phyloP scores from a whole-genome alignment of 2,329 filamentous ascomycete species.

The Pseudogymnoascus pannorum region DNA sequence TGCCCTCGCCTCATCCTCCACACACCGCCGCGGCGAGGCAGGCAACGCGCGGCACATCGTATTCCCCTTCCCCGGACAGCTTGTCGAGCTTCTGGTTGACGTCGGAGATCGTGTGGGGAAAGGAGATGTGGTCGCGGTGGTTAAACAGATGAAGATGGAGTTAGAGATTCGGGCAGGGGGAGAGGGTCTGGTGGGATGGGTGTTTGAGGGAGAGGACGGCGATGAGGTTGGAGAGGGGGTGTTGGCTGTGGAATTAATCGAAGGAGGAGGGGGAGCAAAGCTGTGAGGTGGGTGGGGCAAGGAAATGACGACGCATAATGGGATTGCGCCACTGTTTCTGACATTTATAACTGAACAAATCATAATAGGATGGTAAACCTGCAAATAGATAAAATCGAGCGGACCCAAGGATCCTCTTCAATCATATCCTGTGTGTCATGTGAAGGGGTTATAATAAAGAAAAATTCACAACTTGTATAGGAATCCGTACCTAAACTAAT shows the following conservation, averaged over 20 bases:
- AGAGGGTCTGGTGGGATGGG: conserved; percentile 21
- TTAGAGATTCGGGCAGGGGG: conserved; percentile 44
- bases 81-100: conserved; percentile 52
- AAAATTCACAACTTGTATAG: not conserved
- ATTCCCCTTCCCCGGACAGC: conserved; percentile 50
- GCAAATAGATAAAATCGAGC: not conserved
- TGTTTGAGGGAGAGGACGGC: conserved; percentile 24
- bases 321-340: not conserved
- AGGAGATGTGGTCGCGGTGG: conserved; percentile 48
- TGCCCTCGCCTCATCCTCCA: conserved; percentile 38
- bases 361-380: not conserved
- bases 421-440: not conserved
- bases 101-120: conserved; percentile 41
- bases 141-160: conserved; percentile 65
- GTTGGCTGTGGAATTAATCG: conserved; percentile 15
- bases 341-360: not conserved
- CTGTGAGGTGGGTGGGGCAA: not conserved
- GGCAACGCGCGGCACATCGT: conserved; percentile 44
- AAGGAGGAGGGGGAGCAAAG: not conserved
- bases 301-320: not conserved
- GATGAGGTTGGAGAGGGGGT: conserved; percentile 25
- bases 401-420: not conserved
- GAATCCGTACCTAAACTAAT: not conserved
- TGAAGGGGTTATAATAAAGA: not conserved
- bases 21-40: conserved; percentile 42